These are phyloP conservation scores for Curvularia sp. DNA, from an alignment of 2,329 filamentous ascomycete species.

Conservation along the genomic window DNA sequence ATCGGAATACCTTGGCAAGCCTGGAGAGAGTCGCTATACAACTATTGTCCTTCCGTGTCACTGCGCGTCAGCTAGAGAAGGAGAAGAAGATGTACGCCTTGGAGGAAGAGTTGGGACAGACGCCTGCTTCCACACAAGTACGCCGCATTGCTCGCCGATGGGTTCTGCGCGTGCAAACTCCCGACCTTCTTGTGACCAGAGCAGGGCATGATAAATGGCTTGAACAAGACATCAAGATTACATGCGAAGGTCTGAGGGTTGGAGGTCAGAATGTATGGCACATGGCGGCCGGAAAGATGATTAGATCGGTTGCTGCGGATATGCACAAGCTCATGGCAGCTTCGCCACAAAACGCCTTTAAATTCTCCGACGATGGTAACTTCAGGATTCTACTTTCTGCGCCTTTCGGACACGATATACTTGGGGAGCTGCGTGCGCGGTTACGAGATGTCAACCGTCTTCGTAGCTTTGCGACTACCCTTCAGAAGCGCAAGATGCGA, in stretches of 20 bases:
- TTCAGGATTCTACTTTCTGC: constrained; percentile 69
- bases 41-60: constrained; percentile 40
- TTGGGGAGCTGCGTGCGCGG: constrained; percentile 66
- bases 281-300: constrained; percentile 51
- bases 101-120: constrained; percentile 27
- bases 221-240: constrained; percentile 37
- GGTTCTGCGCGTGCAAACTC: constrained; percentile 40
- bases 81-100: constrained; percentile 34
- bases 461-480: constrained; percentile 72
- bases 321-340: constrained; percentile 51
- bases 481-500: constrained; percentile 65
- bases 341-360: constrained; percentile 66
- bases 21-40: constrained; percentile 53
- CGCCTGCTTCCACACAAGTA: constrained; percentile 9
- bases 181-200: constrained; percentile 35
- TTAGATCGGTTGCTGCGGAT: constrained; percentile 42
- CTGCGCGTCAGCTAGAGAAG: constrained; percentile 33
- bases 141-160: constrained; percentile 32
- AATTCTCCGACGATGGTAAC: constrained; percentile 67
- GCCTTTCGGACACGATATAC: constrained; percentile 64
- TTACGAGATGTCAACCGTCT: constrained; percentile 74
- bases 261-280: constrained; percentile 48
- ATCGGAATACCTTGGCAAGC: constrained; percentile 38
- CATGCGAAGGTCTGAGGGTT: constrained; percentile 42
- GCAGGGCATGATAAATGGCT: constrained; percentile 40